phyloP scores from a whole-genome alignment of 345 rosid species.

The Populus davidiana region DNA sequence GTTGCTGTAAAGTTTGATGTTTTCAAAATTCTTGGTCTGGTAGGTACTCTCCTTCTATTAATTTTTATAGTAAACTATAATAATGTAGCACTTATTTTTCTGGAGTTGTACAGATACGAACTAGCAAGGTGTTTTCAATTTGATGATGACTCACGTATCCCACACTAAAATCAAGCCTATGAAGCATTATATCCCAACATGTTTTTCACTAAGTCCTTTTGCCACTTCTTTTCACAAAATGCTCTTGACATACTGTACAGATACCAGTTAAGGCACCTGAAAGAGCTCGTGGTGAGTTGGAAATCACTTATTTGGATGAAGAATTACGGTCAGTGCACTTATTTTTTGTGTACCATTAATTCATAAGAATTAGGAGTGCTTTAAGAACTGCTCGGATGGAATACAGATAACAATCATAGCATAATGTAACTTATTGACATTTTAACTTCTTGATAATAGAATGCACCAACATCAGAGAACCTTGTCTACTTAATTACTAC shows the following conservation, averaged over 20 bases:
- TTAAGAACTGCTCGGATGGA: not conserved
- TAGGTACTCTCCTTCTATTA: slow-evolving; percentile 35
- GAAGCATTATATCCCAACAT: not conserved
- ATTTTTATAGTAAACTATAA: not conserved
- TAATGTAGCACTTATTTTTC: not conserved
- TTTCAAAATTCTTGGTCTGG: slow-evolving; percentile 79
- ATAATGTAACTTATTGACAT: no score
- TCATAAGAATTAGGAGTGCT: not conserved
- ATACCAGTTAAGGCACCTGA: slow-evolving; percentile 62
- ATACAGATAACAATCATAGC: no score
- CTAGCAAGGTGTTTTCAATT: not conserved
- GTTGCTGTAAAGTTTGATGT: slow-evolving; percentile 78
- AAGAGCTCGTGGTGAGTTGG: slow-evolving; percentile 58
- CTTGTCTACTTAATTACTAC: no score
- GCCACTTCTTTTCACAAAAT: not conserved
- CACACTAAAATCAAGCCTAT: not conserved
- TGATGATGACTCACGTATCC: not conserved
- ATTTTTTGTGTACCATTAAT: not conserved
- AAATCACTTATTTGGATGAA: slow-evolving; percentile 60
- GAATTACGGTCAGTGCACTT: slow-evolving; percentile 42
- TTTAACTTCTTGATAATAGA: no score
- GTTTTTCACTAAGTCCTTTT: not conserved
- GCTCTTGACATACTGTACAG: slow-evolving; percentile 19
- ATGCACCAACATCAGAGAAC: no score
- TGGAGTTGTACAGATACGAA: not conserved